These are phyloP conservation scores for Salmacisia buchloeana DNA, from an alignment of 1,284 basidiomycete genomes.

Conservation along the genomic window DNA sequence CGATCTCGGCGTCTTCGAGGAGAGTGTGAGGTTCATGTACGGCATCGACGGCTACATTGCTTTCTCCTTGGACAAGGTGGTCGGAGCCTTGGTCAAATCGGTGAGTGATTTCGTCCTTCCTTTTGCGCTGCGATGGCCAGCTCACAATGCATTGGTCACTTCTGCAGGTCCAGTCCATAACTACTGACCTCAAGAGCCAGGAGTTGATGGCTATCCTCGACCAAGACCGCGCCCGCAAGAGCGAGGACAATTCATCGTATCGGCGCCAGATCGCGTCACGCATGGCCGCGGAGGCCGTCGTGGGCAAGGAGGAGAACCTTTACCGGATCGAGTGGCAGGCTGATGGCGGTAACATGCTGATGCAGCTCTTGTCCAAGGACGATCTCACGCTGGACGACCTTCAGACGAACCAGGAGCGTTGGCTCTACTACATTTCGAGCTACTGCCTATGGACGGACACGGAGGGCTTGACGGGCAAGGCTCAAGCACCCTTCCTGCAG, in stretches of 20 bases:
- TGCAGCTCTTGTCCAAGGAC: constrained; percentile 83
- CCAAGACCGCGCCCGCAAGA: constrained; percentile 60
- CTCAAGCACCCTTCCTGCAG: constrained; percentile 42
- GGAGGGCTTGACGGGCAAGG: constrained; percentile 40
- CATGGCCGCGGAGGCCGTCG: constrained; percentile 71
- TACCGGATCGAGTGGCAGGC: constrained; percentile 84
- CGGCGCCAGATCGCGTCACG: constrained; percentile 81
- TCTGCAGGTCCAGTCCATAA: constrained; percentile 61
- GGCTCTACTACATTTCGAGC: constrained; percentile 84
- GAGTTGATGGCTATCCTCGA: constrained; percentile 76
- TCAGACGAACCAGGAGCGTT: constrained; percentile 73
- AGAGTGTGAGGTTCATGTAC: constrained; percentile 93
- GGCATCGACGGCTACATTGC: constrained; percentile 86
- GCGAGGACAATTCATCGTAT: constrained; percentile 54
- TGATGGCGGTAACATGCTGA: constrained; percentile 63
- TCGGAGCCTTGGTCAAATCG: constrained; percentile 56
- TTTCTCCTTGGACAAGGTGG: constrained; percentile 88
- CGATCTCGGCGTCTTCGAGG: constrained; percentile 83
- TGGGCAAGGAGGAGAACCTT: constrained; percentile 82
- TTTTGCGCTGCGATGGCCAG: not conserved
- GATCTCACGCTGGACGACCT: constrained; percentile 76
- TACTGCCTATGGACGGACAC: constrained; percentile 57
- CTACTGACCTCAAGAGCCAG: constrained; percentile 74
- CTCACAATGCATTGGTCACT: not conserved
- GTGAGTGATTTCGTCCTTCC: not conserved